These are phyloP conservation scores for Thermothelomyces thermophilus DNA, from an alignment of 2,329 filamentous ascomycete genomes.

Conservation along the genomic window DNA sequence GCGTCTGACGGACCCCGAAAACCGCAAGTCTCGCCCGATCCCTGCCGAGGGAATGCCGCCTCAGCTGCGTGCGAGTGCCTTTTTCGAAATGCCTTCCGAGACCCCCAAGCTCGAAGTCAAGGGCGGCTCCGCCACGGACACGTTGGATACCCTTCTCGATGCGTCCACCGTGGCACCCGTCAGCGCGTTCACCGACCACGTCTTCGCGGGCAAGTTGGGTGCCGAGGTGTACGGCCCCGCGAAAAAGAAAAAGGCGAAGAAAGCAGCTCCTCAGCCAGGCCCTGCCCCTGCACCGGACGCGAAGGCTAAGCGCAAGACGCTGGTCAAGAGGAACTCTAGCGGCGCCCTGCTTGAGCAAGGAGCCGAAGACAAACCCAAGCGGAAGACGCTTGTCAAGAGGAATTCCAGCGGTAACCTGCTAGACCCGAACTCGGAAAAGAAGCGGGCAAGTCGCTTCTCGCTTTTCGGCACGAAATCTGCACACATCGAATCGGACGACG, in stretches of 20 bases:
- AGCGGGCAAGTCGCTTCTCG: conserved; percentile 20
- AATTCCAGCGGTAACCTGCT: conserved; percentile 24
- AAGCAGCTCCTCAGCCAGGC: conserved; percentile 20
- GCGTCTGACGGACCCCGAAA: conserved; percentile 29
- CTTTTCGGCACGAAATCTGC: conserved; percentile 16
- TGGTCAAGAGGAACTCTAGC: conserved; percentile 21
- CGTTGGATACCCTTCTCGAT: conserved; percentile 85
- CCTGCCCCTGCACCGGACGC: conserved; percentile 11
- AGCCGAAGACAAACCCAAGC: conserved; percentile 9
- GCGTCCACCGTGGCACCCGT: conserved; percentile 84
- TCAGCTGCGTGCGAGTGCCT: conserved; percentile 82
- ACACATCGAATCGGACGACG: conserved; percentile 18
- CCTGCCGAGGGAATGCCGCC: conserved; percentile 59
- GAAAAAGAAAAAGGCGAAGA: conserved; percentile 35
- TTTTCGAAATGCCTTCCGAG: conserved; percentile 66
- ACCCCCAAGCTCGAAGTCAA: conserved; percentile 50
- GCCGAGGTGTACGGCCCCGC: conserved; percentile 65
- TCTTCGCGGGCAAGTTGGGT: conserved; percentile 69
- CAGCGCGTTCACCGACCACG: conserved; percentile 84
- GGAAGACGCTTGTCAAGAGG: conserved; percentile 20
- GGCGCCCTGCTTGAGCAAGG: conserved; percentile 20
- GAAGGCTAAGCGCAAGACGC: conserved; percentile 17
- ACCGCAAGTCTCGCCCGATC: conserved; percentile 34
- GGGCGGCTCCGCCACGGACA: conserved; percentile 78
- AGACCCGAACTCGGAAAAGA: conserved; percentile 18